Percentiles rank a stretch among this genome's conserved stretches.
phyloP scores from a whole-genome alignment of 495 filamentous ascomycete species.

The Penicillium coffeae region DNA sequence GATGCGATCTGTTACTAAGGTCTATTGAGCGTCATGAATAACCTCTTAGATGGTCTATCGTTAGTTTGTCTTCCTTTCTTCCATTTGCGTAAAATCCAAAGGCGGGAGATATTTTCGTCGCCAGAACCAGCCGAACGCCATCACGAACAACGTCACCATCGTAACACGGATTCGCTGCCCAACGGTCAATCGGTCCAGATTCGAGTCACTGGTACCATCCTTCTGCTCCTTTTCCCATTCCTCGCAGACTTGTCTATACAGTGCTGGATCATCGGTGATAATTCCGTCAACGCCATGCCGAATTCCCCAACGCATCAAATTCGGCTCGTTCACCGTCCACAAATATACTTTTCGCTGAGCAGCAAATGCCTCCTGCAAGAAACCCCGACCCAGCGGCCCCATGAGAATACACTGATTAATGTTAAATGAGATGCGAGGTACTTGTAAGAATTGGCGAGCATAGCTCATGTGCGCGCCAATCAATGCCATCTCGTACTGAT shows the following conservation, averaged over 20 bases:
- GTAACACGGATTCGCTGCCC: conserved; percentile 12
- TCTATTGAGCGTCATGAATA: too few relatives aligned
- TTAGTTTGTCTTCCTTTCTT: conserved; percentile 13
- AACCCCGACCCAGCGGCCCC: conserved; percentile 56
- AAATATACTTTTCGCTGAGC: conserved; percentile 57
- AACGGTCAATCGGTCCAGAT: conserved; percentile 12
- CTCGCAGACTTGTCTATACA: conserved; percentile 10
- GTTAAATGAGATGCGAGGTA: conserved; percentile 65
- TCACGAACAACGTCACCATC: conserved; percentile 8
- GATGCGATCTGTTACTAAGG: too few relatives aligned
- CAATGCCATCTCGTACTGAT: conserved; percentile 62
- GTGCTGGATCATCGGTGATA: conserved; percentile 54
- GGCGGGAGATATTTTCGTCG: conserved; percentile 11
- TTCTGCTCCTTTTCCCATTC: conserved; percentile 17
- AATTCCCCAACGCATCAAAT: conserved; percentile 71
- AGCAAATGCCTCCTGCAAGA: conserved; percentile 56
- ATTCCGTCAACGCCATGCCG: conserved; percentile 50
- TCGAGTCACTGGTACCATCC: conserved; percentile 2
- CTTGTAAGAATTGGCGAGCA: conserved; percentile 63
- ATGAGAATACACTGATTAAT: conserved; percentile 63
- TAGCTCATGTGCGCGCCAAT: conserved; percentile 69
- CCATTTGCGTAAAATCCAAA: conserved; percentile 13
- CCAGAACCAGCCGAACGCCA: conserved; percentile 27
- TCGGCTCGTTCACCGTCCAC: conserved; percentile 82
- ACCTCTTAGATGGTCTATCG: not conserved